Base-by-base conservation (phyloP, 768 basidiomycete species). In the Dioszegia hungarica region DNA sequence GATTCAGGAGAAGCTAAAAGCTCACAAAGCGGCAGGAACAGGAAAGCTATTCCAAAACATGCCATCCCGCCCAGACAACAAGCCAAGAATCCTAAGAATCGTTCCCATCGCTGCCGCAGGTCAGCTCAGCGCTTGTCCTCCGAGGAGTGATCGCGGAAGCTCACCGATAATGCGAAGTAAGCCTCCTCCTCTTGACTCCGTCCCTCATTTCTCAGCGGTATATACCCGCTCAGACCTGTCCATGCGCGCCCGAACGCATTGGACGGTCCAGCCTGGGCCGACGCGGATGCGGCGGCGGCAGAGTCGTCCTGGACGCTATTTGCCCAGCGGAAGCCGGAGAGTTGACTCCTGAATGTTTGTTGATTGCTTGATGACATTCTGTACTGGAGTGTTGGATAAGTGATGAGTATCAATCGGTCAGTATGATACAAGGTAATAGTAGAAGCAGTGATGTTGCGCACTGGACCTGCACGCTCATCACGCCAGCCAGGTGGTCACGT, bases 141-240 rank as follows among this genome's bases (percentile, higher is more conserved):
- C 10, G 19, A 12, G 15, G 22, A 31, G 28, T 4, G 33, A 39
- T 20, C 29, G n/a, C 2, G 34, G 9, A 14, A 28, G 67, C 72
- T 56, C 36, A 74, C 70, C 27, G 72, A 71, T 34, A 73, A 58
- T 12, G 75, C 75, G 77, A 95, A 90, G 82, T 87, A 94, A 2
- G 94, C 93, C 70, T 97, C 91, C 66, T 98, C 94, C 74, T 99
- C 93, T 75, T 90, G 91, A 28, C 87, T 86, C 40, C 84, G 81
- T 63, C 90, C 90, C 60, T 72, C 83, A 2, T 87, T 88, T 37
- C 90, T 81, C 59, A 97, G 79, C 0, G 94, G 95, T 45, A 98
- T 85, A 69, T 95, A 95, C n/a, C 75, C 74, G 2, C 88, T 88
- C 47, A 97, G 80, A 17, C 87, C 83, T 56, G 84, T 87, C 78